Percentiles rank a stretch among this genome's conserved stretches.
Evolutionary conservation across 108 stramenopile genomes (phyloP).

Genomic region (Chaetoceros tenuissimus): DNA sequence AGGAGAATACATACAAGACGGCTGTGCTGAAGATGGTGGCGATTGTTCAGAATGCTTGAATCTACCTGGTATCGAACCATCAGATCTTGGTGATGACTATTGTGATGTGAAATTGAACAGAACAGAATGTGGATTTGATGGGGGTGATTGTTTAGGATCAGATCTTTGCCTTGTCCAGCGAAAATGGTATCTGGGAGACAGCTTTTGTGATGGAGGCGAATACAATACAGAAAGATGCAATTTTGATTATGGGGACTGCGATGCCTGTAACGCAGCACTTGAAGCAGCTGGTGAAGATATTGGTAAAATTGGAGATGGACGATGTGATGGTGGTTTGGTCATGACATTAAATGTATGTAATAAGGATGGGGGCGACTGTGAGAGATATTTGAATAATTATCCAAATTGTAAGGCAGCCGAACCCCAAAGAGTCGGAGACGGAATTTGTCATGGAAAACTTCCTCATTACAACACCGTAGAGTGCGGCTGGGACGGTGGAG

Average conservation of each 20-base stretch:
- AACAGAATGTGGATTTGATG: no score
- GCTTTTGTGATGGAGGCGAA: slow-evolving; percentile 2
- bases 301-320: slow-evolving; percentile 3
- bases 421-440: background rate
- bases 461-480: slow-evolving; percentile 3
- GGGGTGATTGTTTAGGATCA: no score
- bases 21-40: no score
- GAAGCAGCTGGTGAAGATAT: no score
- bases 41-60: no score
- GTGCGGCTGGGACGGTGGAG: background rate
- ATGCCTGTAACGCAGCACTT: no score
- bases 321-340: slow-evolving; percentile 2
- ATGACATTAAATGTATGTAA: background rate
- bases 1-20: no score
- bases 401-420: background rate
- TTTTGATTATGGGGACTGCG: slow-evolving; percentile 4
- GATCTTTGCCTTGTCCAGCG: no score
- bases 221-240: background rate
- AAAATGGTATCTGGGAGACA: no score
- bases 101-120: no score
- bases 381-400: background rate
- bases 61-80: no score
- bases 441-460: background rate
- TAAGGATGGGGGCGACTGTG: background rate
- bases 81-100: no score